These are phyloP conservation scores for Heracleum sosnowskyi DNA, from an alignment of 129 eudicot species.

Conservation along the genomic window DNA sequence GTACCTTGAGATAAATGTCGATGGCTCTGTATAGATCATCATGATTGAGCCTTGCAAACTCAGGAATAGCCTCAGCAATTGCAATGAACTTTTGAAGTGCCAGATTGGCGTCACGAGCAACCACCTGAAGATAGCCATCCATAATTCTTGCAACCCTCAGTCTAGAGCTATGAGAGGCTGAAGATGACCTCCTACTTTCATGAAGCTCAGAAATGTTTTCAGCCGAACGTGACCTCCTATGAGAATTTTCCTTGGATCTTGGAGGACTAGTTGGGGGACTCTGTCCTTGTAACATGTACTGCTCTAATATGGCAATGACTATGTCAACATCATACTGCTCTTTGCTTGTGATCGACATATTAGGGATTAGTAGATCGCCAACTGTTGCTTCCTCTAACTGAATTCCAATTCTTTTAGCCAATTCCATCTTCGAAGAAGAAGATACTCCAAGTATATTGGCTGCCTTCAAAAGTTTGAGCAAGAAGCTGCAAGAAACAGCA, in stretches of 20 bases:
- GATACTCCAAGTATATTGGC: slow-evolving; percentile 59
- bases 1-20: slow-evolving; percentile 83
- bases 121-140: slow-evolving; percentile 73
- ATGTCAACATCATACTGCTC: slow-evolving; percentile 59
- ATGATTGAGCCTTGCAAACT: slow-evolving; percentile 78
- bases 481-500: slow-evolving; percentile 73
- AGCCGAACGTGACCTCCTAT: slow-evolving; percentile 66
- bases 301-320: slow-evolving; percentile 52
- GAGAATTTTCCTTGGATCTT: slow-evolving; percentile 44
- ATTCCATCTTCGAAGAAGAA: slow-evolving; percentile 52
- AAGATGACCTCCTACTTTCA: slow-evolving; percentile 79
- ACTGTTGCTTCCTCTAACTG: slow-evolving; percentile 82
- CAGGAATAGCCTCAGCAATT: slow-evolving; percentile 74
- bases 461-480: slow-evolving; percentile 61
- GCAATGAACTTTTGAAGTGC: slow-evolving; percentile 56
- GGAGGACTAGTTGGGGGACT: slow-evolving; percentile 84
- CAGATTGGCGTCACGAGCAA: slow-evolving; percentile 53
- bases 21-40: slow-evolving; percentile 90
- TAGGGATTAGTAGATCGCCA: slow-evolving; percentile 60
- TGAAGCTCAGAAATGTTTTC: slow-evolving; percentile 60
- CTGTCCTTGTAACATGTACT: slow-evolving; percentile 60
- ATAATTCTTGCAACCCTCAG: slow-evolving; percentile 77
- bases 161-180: slow-evolving; percentile 73
- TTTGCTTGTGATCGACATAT: slow-evolving; percentile 23
- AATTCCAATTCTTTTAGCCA: slow-evolving; percentile 62